Percentiles rank a stretch among this genome's conserved stretches.
phyloP scores from a whole-genome alignment of 139 green algal genomes.

The Limnomonas spitsbergensis region DNA sequence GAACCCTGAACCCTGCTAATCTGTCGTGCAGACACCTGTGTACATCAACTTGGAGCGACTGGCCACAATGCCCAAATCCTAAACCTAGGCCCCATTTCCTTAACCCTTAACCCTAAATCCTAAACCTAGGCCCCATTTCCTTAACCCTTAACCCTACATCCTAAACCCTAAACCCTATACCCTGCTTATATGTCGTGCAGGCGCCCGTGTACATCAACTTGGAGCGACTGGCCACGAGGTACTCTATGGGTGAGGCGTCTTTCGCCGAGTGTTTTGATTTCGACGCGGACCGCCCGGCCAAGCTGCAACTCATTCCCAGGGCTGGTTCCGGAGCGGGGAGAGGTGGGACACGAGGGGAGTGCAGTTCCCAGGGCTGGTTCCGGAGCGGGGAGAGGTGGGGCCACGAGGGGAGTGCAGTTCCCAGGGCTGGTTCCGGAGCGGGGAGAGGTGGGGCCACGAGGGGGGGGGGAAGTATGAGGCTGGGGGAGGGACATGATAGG shows the following conservation, averaged over 20 bases:
- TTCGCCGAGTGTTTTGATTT: conserved; percentile 13
- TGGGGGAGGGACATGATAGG: too few species aligned
- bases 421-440: not conserved
- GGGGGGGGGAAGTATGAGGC: too few species aligned
- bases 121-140: too few species aligned
- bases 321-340: not conserved
- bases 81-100: too few species aligned
- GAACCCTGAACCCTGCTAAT: too few species aligned
- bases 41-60: conserved; percentile 6
- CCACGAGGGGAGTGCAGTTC: too few species aligned
- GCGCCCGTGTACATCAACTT: conserved; percentile 4
- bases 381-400: not conserved
- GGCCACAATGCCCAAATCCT: not conserved
- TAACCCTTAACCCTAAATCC: too few species aligned
- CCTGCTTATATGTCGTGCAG: too few species aligned
- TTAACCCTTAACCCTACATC: too few species aligned
- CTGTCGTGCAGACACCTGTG: conserved; percentile 6
- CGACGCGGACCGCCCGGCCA: not conserved
- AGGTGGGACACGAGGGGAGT: too few species aligned
- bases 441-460: too few species aligned
- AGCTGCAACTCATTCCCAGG: conserved; percentile 11
- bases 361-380: not conserved
- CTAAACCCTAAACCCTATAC: too few species aligned
- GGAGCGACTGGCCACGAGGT: not conserved
- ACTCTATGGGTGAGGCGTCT: conserved; percentile 11